Evolutionary conservation across 192 early-diverging fungal species (phyloP), one percentile per base, ranked within the genome.

Genomic region (Podila clonocystis): DNA sequence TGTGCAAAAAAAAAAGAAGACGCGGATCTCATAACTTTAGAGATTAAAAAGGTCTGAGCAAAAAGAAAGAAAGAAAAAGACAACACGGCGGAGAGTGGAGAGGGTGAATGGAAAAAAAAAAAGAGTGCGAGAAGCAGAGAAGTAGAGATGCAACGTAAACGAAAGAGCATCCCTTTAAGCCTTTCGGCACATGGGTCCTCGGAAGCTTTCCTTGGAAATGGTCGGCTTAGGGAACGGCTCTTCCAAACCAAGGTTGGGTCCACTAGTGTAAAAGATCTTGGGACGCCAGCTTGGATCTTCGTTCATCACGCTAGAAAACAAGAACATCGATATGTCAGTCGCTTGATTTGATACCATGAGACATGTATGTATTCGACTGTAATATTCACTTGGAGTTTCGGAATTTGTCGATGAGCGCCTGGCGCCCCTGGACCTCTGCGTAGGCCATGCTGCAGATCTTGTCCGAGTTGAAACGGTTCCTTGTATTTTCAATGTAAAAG

Each of bases 371-470:
- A 19, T 57, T 34, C 58, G 52, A 34, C 50, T 62, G 33, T 2
- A 29, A n/a, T n/a, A 49, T 72, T n/a, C 83, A 91, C 89, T 87
- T 87, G 5, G 93, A 94, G 67, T 94, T 96, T 52, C 90, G 80
- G 75, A 96, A 97, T 62, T 94, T 94, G 41, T 93, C 88, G 50
- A 97, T 87, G 26, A 97, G 82, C 4, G 87, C 85, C 5, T 85
- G 63, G 65, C 89, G 91, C 2, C 93, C 93, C 70, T 97, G 94
- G 20, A 96, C 86, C 55, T 91, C 89, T n/a, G 95, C 95, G 82
- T 91, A 95, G n/a, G 89, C 88, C 24, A 96, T 65, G 9, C 82
- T 85, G 66, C 92, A 92, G 9, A 90, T 82, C 73, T 97, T 97
- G 62, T 94, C 92, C 48, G 89, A 91, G 72, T 95, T 94, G 85